Base-by-base conservation (phyloP, 1,284 basidiomycete species). In the Mixia osmundae region DNA sequence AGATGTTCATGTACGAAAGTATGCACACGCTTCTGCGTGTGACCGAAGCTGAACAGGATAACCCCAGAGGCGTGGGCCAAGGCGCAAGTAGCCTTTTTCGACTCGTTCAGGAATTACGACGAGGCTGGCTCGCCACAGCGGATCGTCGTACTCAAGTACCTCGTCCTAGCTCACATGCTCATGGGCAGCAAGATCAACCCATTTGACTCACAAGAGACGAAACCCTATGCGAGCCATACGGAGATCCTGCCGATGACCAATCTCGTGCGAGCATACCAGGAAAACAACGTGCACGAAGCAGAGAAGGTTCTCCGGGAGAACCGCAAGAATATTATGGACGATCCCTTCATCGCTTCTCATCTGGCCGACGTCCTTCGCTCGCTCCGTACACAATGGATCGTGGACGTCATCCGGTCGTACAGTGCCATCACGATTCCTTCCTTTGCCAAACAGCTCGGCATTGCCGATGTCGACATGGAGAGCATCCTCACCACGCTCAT, bases 1-100 rank as follows among this genome's bases (percentile, higher is more conserved):
- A 97, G 61, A 99, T 99, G 91, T 94, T 91, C 82, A 97, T 99
- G 91, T 82, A 80, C 40, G 91, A 97, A 33, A 34, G n/a, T n/a
- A n/a, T n/a, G n/a, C n/a, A n/a, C n/a, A n/a, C n/a, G n/a, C n/a
- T n/a, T n/a, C n/a, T n/a, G n/a, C n/a, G n/a, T n/a, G n/a, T n/a
- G n/a, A n/a, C n/a, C n/a, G n/a, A n/a, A n/a, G n/a, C n/a, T n/a
- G n/a, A n/a, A n/a, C n/a, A 1, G 36, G 4, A n/a, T n/a, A n/a
- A n/a, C n/a, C n/a, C n/a, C 50, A 83, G 79, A 78, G 45, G 76
- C 91, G 59, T 99, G 89, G 87, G 76, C 77, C 42, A 72, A 79
- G 35, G 91, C 91, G 0, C 89, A 83, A 46, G 79, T 83, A 51
- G 89, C 97, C 60, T 91, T 99, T 56, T 97, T 95, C 58, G 87